These are phyloP conservation scores for Paraphoma sp. DNA, from an alignment of 2,329 filamentous ascomycete genomes.

Conservation along the genomic window DNA sequence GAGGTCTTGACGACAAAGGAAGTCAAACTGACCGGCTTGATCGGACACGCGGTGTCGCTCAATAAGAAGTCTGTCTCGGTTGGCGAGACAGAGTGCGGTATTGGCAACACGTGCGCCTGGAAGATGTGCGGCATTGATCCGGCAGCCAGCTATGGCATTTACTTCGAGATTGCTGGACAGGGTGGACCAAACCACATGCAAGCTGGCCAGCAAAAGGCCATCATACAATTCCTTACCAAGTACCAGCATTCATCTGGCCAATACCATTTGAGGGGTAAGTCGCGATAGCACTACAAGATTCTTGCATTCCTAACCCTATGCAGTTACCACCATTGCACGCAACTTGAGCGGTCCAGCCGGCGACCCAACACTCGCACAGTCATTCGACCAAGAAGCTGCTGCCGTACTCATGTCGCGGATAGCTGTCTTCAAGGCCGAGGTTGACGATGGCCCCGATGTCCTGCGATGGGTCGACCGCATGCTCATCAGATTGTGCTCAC, in stretches of 20 bases:
- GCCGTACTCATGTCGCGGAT: conserved; percentile 99
- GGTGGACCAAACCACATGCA: conserved; percentile 85
- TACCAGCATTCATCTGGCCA: conserved; percentile 97
- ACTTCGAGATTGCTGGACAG: conserved; percentile 97
- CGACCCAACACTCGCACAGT: conserved; percentile 93
- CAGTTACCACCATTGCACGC: conserved; percentile 88
- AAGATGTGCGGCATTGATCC: conserved; percentile 99
- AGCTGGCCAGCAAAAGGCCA: conserved; percentile 85
- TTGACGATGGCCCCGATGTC: conserved; percentile 98
- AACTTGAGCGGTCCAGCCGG: conserved; percentile 92
- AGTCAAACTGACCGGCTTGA: conserved; percentile 95
- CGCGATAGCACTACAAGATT: not conserved
- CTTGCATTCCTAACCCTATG: conserved; percentile 13
- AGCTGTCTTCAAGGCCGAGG: conserved; percentile 97
- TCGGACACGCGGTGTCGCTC: conserved; percentile 93
- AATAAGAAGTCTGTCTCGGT: conserved; percentile 99
- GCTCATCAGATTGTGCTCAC: conserved; percentile 94
- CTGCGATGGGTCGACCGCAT: conserved; percentile 98
- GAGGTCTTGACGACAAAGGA: conserved; percentile 98
- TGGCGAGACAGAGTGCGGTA: conserved; percentile 96
- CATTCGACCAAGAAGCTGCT: conserved; percentile 97
- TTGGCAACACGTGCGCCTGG: conserved; percentile 98
- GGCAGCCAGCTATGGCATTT: conserved; percentile 89
- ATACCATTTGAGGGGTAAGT: conserved; percentile 77
- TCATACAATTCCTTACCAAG: conserved; percentile 98